Evolutionary conservation across 176 grass and related monocot species (phyloP), one percentile per base, ranked within the genome.

Genomic region (Rhynchospora tenuis): DNA sequence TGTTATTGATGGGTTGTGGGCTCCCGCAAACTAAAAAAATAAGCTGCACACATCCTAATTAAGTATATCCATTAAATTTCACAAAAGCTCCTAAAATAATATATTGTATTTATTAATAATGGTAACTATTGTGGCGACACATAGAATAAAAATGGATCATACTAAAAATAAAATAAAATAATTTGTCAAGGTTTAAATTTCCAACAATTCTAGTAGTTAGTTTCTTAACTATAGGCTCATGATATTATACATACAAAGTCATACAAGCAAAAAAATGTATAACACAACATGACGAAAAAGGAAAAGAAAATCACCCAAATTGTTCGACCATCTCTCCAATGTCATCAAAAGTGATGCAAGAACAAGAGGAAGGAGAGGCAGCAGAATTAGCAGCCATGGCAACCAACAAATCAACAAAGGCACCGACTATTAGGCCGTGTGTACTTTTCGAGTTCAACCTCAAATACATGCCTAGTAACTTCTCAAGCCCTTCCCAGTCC

Each of bases 401-500:
- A 0, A 91, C 85, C 28, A 96, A 89, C 38, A 96, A 80, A 73
- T 96, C 93, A 15, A 96, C 84, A 73, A 96, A 96, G 5, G 93
- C 93, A 17, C 89, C 89, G 17, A 96, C 85, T 59, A 96, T 96
- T 83, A 87, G 80, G 28, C 83, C 87, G 64, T 96, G 91, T 16
- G 86, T 84, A 63, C 83, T 88, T 86, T 91, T 96, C 52, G n/a
- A 79, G 81, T 96, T 96, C 68, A 93, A 81, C 83, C 92, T 91
- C 81, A 93, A 84, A 86, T 96, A 93, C 85, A 87, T 89, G 7
- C 80, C 87, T 71, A 96, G 79, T 81, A 96, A 87, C 89, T 96
- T 91, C 85, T 96, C 90, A 84, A 96, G 83, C 28, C 87, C 88
- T 14, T 91, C 91, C 93, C 93, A 96, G 80, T 96, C 79, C 42